Percentiles rank a stretch among this genome's conserved stretches.
Evolutionary conservation across 768 basidiomycete genomes (phyloP).

Genomic region (Boletus rufocinnamomeus): DNA sequence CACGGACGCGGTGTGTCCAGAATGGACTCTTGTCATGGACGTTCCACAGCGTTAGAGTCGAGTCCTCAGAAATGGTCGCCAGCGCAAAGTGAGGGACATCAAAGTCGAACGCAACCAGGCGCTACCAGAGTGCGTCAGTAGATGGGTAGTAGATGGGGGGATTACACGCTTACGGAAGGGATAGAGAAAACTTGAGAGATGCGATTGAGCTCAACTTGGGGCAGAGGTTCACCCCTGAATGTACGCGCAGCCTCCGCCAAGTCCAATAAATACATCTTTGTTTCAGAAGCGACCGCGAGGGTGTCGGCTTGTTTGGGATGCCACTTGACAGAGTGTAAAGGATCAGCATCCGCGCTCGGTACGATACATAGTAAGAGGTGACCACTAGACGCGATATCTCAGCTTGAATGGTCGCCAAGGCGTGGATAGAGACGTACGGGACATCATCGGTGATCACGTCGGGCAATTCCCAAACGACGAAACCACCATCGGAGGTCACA

Average conservation of each 20-base stretch:
- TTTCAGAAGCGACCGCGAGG: slow-evolving; percentile 81
- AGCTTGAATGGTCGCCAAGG: not conserved
- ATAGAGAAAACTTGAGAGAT: slow-evolving; percentile 69
- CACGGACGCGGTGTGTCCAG: slow-evolving; percentile 72
- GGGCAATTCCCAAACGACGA: slow-evolving; percentile 87
- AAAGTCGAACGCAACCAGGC: slow-evolving; percentile 83
- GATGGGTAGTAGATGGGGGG: no score
- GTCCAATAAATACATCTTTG: slow-evolving; percentile 75
- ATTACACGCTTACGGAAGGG: slow-evolving; percentile 55
- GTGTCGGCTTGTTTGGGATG: slow-evolving; percentile 80
- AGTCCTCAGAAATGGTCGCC: slow-evolving; percentile 81
- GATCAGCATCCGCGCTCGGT: slow-evolving; percentile 52
- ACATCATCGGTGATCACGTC: slow-evolving; percentile 84
- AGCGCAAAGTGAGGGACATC: slow-evolving; percentile 75
- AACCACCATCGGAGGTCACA: slow-evolving; percentile 85
- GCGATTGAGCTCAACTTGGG: slow-evolving; percentile 67
- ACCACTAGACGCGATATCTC: slow-evolving; percentile 47
- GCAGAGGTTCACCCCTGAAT: slow-evolving; percentile 64
- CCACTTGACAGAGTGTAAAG: slow-evolving; percentile 84
- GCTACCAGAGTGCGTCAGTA: slow-evolving; percentile 42
- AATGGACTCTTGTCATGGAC: slow-evolving; percentile 75
- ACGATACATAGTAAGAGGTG: slow-evolving; percentile 72
- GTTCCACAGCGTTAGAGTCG: slow-evolving; percentile 81
- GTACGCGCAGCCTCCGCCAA: slow-evolving; percentile 59
- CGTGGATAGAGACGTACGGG: slow-evolving; percentile 53